A percentile compares a stretch with the other conserved stretches of the same genome.
phyloP scores from a whole-genome alignment of 106 monocot genomes.

The Amphibolis antarctica region DNA sequence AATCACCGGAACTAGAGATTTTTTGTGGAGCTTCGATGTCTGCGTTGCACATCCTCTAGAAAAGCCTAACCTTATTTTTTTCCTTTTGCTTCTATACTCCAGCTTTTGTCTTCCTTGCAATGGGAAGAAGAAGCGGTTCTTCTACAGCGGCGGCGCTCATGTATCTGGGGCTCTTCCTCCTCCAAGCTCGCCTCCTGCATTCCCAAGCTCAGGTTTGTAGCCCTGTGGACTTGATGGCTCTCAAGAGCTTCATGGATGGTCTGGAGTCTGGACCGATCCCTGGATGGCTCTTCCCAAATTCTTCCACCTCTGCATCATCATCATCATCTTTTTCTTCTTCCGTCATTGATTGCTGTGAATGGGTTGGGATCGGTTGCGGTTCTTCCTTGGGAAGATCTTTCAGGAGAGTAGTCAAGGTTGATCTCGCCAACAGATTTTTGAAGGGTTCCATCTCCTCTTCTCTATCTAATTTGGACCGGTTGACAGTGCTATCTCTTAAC shows the following conservation, averaged over 20 bases:
- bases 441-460: conserved; percentile 37
- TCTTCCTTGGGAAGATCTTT: not conserved
- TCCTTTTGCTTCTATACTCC: conserved; percentile 1
- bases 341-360: conserved; percentile 28
- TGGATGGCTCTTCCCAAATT: conserved; percentile 6
- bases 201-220: conserved; percentile 10
- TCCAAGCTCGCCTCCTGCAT: not conserved
- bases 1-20: not conserved
- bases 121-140: conserved; percentile 3
- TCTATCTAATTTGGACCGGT: conserved; percentile 34
- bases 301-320: conserved; percentile 7
- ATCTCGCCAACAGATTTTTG: conserved; percentile 39
- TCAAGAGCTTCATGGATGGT: conserved; percentile 9
- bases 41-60: not conserved
- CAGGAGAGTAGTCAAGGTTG: conserved; percentile 34
- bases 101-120: not conserved
- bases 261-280: conserved; percentile 12
- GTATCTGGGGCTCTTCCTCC: not conserved
- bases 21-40: not conserved
- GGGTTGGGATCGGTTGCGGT: conserved; percentile 25
- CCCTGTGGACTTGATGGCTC: conserved; percentile 16
- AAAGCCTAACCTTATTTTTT: not conserved
- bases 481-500: conserved; percentile 41
- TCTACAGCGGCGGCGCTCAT: not conserved
- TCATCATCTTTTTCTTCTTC: not conserved